Evolutionary conservation across 2,329 filamentous ascomycete genomes (phyloP).

Genomic region (Rachicladosporium sp.): DNA sequence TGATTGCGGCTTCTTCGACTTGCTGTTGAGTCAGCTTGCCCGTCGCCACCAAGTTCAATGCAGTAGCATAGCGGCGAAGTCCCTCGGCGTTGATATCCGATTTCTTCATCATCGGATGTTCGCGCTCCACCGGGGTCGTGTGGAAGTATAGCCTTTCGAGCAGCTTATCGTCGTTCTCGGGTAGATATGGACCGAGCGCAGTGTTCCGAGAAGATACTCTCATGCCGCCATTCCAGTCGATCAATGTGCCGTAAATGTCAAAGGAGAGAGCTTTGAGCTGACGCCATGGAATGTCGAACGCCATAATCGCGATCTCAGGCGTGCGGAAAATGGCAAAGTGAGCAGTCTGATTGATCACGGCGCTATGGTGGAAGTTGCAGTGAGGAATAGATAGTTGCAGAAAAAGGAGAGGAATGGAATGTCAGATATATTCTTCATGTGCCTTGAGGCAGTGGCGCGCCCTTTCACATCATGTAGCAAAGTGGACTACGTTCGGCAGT

Average conservation of each 20-base stretch:
- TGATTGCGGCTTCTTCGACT: constrained; percentile 28
- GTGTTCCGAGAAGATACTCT: constrained; percentile 33
- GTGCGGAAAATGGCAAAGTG: no score
- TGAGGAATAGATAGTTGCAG: no score
- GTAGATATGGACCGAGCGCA: constrained; percentile 35
- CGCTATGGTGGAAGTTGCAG: no score
- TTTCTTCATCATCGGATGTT: constrained; percentile 48
- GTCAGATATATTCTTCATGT: no score
- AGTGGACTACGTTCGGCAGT: no score
- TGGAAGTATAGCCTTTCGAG: constrained; percentile 33
- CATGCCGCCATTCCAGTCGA: constrained; percentile 64
- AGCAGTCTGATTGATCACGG: no score
- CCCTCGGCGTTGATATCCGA: constrained; percentile 35
- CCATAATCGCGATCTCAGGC: no score
- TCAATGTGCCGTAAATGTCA: constrained; percentile 68
- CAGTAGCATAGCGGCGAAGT: constrained; percentile 17
- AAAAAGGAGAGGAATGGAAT: no score
- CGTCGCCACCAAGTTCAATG: constrained; percentile 33
- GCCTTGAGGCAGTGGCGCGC: no score
- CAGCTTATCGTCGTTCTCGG: constrained; percentile 31
- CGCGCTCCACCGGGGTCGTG: constrained; percentile 37
- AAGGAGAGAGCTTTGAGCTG: constrained; percentile 47
- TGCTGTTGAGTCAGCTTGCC: constrained; percentile 37
- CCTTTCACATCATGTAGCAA: no score
- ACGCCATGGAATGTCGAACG: constrained; percentile 13